Percentiles rank a stretch among this genome's conserved stretches.
Evolutionary conservation across 1,284 basidiomycete genomes (phyloP).

Genomic region (Bjerkandera adusta): DNA sequence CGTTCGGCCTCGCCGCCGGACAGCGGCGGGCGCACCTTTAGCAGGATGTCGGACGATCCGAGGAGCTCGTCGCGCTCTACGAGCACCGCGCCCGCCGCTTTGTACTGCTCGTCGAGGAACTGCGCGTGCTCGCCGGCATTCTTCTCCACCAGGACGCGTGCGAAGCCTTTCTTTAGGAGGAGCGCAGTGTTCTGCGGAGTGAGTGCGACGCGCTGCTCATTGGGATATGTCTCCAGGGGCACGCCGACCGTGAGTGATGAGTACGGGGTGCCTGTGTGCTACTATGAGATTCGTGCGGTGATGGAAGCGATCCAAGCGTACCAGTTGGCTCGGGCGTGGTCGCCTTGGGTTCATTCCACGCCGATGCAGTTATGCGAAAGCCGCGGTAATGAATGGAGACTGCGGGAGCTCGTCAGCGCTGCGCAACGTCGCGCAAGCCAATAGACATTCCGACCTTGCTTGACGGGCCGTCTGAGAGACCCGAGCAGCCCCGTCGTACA

Average conservation of each 20-base stretch:
- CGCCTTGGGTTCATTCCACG: constrained; percentile 22
- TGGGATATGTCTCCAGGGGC: constrained; percentile 70
- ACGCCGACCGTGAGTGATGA: constrained; percentile 74
- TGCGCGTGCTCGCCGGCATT: constrained; percentile 71
- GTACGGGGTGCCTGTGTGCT: constrained; percentile 58
- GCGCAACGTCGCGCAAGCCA: not conserved
- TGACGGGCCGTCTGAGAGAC: constrained; percentile 1
- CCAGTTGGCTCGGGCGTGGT: constrained; percentile 22
- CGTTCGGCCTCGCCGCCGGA: constrained; percentile 55
- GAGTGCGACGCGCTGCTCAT: constrained; percentile 76
- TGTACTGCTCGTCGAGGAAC: constrained; percentile 78
- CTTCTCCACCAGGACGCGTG: constrained; percentile 66
- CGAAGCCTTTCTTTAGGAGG: constrained; percentile 80
- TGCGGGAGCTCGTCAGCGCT: constrained; percentile 26
- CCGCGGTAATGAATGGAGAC: too few species aligned
- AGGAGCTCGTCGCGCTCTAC: constrained; percentile 65
- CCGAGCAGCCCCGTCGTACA: constrained; percentile 10
- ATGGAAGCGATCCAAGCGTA: constrained; percentile 14
- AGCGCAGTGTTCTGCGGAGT: constrained; percentile 74
- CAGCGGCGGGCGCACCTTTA: constrained; percentile 79
- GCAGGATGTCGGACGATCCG: constrained; percentile 65
- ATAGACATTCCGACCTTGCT: constrained; percentile 1
- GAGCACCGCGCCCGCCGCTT: constrained; percentile 73
- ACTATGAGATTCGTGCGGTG: not conserved
- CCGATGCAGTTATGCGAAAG: constrained; percentile 16